Percentiles rank a stretch among this genome's conserved stretches.
Conservation (phyloP, 1,284 basidiomycete genomes). For the Singerocomus inundabilis region DNA sequence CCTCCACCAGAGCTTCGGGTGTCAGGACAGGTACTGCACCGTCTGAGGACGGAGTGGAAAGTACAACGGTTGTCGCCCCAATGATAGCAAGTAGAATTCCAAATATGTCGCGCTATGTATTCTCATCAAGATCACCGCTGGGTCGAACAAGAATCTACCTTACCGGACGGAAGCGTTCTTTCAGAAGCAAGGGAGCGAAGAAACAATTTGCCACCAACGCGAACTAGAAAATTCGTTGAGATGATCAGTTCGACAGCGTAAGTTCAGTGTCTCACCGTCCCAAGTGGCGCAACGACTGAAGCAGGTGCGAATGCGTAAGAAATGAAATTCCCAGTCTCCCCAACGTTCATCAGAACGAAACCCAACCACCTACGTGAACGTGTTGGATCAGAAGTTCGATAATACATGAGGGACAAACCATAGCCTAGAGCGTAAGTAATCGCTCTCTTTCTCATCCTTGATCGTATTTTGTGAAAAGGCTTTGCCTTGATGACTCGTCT, state of each 20-base stretch:
- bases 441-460: slow-evolving; percentile 46
- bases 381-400: neutral
- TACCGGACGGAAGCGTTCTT: slow-evolving; percentile 73
- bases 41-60: slow-evolving; percentile 72
- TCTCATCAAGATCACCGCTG: slow-evolving; percentile 13
- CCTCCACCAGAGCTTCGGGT: slow-evolving; percentile 65
- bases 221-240: slow-evolving; percentile 46
- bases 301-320: slow-evolving; percentile 90
- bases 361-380: slow-evolving; percentile 79
- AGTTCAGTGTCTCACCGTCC: slow-evolving; percentile 62
- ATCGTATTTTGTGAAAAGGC: neutral
- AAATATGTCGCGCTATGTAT: slow-evolving; percentile 69
- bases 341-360: slow-evolving; percentile 85
- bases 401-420: slow-evolving; percentile 51
- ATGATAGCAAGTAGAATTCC: slow-evolving; percentile 83
- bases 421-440: slow-evolving; percentile 80
- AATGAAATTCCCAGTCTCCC: slow-evolving; percentile 89
- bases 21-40: slow-evolving; percentile 53
- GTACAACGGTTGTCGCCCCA: slow-evolving; percentile 90
- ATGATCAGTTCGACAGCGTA: neutral
- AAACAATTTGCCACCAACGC: slow-evolving; percentile 93
- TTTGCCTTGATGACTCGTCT: slow-evolving; percentile 8
- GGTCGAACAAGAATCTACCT: slow-evolving; percentile 8
- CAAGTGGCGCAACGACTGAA: slow-evolving; percentile 91
- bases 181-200: slow-evolving; percentile 88